Conservation (phyloP, 2,329 filamentous ascomycete species). For the Phialophora macrospora region DNA sequence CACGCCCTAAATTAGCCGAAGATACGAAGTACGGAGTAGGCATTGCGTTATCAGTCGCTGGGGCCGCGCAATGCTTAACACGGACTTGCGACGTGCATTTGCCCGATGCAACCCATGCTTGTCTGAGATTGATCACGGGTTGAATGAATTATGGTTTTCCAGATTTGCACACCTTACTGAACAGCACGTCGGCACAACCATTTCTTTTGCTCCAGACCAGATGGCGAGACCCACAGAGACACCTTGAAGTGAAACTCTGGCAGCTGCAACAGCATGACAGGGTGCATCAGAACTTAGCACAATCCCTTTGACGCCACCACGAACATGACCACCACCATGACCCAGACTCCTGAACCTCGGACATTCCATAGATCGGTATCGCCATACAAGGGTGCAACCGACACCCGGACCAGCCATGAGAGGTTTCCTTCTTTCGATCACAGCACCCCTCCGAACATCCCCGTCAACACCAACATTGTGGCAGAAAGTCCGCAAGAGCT, state of each 20-base stretch:
- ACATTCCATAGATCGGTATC: slow-evolving; percentile 37
- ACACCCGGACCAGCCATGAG: slow-evolving; percentile 45
- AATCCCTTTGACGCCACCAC: slow-evolving; percentile 18
- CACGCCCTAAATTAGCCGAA: slow-evolving; percentile 2
- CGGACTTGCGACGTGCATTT: neutral
- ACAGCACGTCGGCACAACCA: neutral
- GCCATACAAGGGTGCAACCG: slow-evolving; percentile 32
- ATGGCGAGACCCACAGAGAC: slow-evolving; percentile 17
- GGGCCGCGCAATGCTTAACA: slow-evolving; percentile 13
- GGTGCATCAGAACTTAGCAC: slow-evolving; percentile 11
- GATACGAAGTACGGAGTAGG: neutral
- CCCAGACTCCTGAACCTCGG: slow-evolving; percentile 36
- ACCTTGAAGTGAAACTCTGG: slow-evolving; percentile 17
- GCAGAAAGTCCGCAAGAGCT: slow-evolving; percentile 40
- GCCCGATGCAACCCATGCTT: slow-evolving; percentile 20
- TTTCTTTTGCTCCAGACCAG: slow-evolving; percentile 7
- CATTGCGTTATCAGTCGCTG: slow-evolving; percentile 22
- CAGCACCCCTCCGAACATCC: slow-evolving; percentile 36
- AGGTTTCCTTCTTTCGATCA: slow-evolving; percentile 50
- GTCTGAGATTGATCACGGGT: slow-evolving; percentile 13
- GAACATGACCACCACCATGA: slow-evolving; percentile 39
- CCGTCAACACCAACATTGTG: slow-evolving; percentile 34
- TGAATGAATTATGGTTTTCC: slow-evolving; percentile 10
- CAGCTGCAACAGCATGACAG: slow-evolving; percentile 18
- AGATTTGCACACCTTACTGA: slow-evolving; percentile 2